These are phyloP conservation scores for Simplicillium sp. DNA, from an alignment of 2,329 filamentous ascomycete species.

Conservation along the genomic window DNA sequence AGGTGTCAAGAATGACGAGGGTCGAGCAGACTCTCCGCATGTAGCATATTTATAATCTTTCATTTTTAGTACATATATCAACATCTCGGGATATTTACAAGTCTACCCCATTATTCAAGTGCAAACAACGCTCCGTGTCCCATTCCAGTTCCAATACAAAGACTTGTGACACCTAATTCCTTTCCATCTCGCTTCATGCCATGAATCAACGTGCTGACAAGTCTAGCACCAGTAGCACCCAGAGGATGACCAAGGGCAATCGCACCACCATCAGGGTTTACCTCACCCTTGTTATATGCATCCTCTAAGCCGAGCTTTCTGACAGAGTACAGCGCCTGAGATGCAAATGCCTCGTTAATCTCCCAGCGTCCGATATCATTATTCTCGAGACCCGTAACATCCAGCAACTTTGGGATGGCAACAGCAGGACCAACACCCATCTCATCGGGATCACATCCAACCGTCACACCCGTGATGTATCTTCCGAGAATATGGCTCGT, in stretches of 20 bases:
- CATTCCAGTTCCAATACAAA: constrained; percentile 84
- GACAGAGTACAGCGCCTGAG: constrained; percentile 60
- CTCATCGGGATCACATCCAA: constrained; percentile 78
- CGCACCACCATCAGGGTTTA: constrained; percentile 88
- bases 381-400: constrained; percentile 53
- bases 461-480: constrained; percentile 68
- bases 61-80: not conserved
- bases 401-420: constrained; percentile 75
- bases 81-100: not conserved
- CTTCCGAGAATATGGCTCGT: constrained; percentile 63
- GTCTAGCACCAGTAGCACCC: constrained; percentile 76
- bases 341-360: constrained; percentile 77
- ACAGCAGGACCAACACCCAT: constrained; percentile 88
- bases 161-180: constrained; percentile 77
- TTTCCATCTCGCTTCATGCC: constrained; percentile 61
- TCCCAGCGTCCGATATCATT: constrained; percentile 80
- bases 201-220: constrained; percentile 61
- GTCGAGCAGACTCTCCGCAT: too few relatives aligned
- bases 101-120: constrained; percentile 25
- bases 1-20: too few relatives aligned
- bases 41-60: too few relatives aligned
- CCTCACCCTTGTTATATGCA: constrained; percentile 53
- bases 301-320: constrained; percentile 58
- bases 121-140: constrained; percentile 63
- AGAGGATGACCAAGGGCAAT: constrained; percentile 92